Evolutionary conservation across 2,329 filamentous ascomycete genomes (phyloP).

Genomic region (Curvularia sp.): DNA sequence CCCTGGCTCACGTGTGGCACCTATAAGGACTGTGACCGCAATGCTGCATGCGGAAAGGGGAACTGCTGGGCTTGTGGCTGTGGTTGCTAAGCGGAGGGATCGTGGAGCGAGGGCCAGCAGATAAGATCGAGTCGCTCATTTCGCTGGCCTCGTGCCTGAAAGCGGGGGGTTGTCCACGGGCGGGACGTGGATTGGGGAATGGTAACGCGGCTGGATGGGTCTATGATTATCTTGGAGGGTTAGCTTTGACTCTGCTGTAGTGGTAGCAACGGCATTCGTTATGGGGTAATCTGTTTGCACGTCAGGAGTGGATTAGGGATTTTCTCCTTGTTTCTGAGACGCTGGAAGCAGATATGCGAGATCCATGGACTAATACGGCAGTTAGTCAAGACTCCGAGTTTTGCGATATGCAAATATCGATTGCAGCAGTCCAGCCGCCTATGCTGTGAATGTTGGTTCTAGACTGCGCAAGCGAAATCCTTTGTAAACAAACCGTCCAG

Average conservation of each 20-base stretch:
- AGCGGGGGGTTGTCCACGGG: not conserved
- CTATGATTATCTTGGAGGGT: not conserved
- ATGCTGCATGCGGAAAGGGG: not conserved
- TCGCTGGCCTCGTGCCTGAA: not conserved
- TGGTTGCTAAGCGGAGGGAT: not conserved
- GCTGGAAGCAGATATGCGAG: not conserved
- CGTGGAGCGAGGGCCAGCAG: not conserved
- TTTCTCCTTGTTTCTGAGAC: not conserved
- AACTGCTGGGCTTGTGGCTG: not conserved
- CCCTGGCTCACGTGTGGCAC: not conserved
- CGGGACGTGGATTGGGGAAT: not conserved
- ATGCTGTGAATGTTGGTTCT: not conserved
- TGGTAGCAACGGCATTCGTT: not conserved
- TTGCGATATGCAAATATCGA: not conserved
- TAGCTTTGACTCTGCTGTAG: not conserved
- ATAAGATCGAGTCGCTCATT: not conserved
- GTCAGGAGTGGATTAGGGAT: not conserved
- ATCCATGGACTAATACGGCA: not conserved
- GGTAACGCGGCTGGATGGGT: not conserved
- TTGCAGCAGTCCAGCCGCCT: not conserved
- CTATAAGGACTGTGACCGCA: not conserved
- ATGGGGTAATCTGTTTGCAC: not conserved
- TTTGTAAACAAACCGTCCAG: not conserved
- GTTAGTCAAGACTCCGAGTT: not conserved
- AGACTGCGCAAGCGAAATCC: not conserved